Evolutionary conservation across 495 filamentous ascomycete genomes (phyloP), one percentile per base, ranked within the genome.

Genomic region (Penicillium roqueforti): DNA sequence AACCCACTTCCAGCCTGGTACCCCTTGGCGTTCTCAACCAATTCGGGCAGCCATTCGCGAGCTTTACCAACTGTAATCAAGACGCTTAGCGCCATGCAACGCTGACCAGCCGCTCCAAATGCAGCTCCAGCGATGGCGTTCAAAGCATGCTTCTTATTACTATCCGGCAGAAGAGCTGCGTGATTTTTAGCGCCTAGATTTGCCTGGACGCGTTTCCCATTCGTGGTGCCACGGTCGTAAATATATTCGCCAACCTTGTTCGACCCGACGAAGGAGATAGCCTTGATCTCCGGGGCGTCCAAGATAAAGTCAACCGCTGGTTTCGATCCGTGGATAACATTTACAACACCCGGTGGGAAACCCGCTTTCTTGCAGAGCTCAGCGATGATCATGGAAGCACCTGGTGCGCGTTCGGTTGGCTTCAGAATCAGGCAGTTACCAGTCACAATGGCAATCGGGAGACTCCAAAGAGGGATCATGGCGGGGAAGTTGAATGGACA

Each of bases 171-270:
- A 19, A 98, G 84, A 23, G 90, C 88, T 16, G 92, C 92, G 70
- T 98, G 93, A 79, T 98, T 98, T 82, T 98, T 98, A 39, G 93
- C 93, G n/a, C 93, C 93, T 49, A 98, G 75, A 70, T 98, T 98
- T 59, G 93, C 93, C 74, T 98, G 93, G 13, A 96, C 92, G 61
- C 84, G 82, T 72, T 87, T 87, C 45, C 93, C 93, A 64, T 97
- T 92, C 56, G 92, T 91, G 4, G 91, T 93, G n/a, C 83, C 95
- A 43, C 92, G 87, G 43, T 81, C 70, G 70, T 87, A 97, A 70
- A 98, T 98, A 73, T 98, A 98, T 71, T 97, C 89, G 58, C 93
- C 93, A 14, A 95, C 93, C 69, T 88, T 87, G 79, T 97, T 97
- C 72, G 89, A 86, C 36, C 93, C 93, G 36, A 98, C 93, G 58